These are phyloP conservation scores for Benincasa hispida DNA, from an alignment of 306 rosid species.

Conservation along the genomic window DNA sequence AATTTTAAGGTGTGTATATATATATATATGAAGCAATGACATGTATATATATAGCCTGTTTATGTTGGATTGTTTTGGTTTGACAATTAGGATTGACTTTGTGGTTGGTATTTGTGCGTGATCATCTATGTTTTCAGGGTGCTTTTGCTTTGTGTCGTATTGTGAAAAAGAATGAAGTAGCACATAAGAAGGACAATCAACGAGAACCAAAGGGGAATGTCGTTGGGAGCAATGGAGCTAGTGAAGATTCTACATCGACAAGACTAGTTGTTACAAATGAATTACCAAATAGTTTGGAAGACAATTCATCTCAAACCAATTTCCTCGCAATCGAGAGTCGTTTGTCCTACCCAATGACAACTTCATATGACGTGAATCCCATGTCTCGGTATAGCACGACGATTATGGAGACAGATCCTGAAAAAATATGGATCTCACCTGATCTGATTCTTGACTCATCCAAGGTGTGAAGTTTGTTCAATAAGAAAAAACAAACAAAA, in stretches of 20 bases:
- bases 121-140: slow-evolving; percentile 30
- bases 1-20: slow-evolving; percentile 49
- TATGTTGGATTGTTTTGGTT: background rate
- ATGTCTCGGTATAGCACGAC: slow-evolving; percentile 29
- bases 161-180: slow-evolving; percentile 49
- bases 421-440: slow-evolving; percentile 58
- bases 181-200: slow-evolving; percentile 26
- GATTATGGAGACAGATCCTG: slow-evolving; percentile 27
- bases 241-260: slow-evolving; percentile 24
- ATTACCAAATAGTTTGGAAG: slow-evolving; percentile 24
- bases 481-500: background rate
- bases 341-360: slow-evolving; percentile 32
- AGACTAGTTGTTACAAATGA: slow-evolving; percentile 17
- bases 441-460: slow-evolving; percentile 80
- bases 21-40: background rate
- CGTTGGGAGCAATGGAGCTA: slow-evolving; percentile 24
- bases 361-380: slow-evolving; percentile 30
- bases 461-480: slow-evolving; percentile 32
- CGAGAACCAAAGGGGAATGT: slow-evolving; percentile 33
- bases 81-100: background rate
- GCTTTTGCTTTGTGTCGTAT: slow-evolving; percentile 79
- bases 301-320: slow-evolving; percentile 29
- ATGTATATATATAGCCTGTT: background rate
- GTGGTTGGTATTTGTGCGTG: background rate
- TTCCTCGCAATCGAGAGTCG: slow-evolving; percentile 32